Percentiles rank a stretch among this genome's conserved stretches.
These are phyloP conservation scores for Arthrobotrys entomopaga DNA, from an alignment of 2,329 filamentous ascomycete genomes.

Conservation along the genomic window DNA sequence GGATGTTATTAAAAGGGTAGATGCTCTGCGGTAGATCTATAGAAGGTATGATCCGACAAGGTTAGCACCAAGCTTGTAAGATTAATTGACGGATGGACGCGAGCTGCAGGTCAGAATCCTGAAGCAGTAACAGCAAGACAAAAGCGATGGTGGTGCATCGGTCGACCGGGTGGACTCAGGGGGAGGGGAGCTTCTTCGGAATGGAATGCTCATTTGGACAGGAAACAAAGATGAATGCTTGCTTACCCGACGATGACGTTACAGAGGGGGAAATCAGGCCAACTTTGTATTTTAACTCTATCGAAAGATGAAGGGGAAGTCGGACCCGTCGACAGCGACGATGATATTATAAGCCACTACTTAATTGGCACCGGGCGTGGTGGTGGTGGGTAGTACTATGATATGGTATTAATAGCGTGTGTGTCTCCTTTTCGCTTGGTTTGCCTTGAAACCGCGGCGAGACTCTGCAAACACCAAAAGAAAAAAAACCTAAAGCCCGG, in stretches of 20 bases:
- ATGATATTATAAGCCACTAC: no score
- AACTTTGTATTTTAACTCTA: background rate
- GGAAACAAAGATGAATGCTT: background rate
- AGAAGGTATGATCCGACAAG: background rate
- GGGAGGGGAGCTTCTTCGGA: background rate
- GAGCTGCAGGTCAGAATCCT: conserved; percentile 44
- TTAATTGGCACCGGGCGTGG: no score
- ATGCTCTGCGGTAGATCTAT: conserved; percentile 22
- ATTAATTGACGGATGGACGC: conserved; percentile 11
- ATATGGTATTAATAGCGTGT: background rate
- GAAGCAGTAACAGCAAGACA: conserved; percentile 16
- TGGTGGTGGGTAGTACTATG: no score
- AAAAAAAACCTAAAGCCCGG: background rate
- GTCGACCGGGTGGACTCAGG: conserved; percentile 3
- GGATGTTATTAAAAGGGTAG: background rate
- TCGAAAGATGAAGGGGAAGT: no score
- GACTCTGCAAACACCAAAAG: conserved; percentile 16
- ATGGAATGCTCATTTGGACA: background rate
- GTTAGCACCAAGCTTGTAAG: background rate
- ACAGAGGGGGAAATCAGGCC: background rate
- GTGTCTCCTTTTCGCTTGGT: conserved; percentile 35
- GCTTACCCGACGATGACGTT: background rate
- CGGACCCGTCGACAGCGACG: no score
- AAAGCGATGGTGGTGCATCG: background rate
- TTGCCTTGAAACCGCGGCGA: conserved; percentile 35